phyloP scores from a whole-genome alignment of 148 eudicot genomes.

The Camellia granthamiana region DNA sequence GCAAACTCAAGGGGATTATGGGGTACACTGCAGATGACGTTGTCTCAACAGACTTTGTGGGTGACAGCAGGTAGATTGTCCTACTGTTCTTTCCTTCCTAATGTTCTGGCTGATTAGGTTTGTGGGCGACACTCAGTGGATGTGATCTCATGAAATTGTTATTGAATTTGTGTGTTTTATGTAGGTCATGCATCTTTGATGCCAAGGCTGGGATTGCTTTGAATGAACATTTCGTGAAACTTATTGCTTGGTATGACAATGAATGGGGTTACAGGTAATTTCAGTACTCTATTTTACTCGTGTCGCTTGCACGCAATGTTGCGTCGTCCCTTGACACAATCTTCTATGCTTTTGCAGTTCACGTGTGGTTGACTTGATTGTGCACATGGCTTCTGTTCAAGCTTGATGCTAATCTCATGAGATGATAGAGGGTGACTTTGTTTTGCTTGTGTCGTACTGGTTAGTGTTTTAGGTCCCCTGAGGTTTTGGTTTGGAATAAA shows the following conservation, averaged over 20 bases:
- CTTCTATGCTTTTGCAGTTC: constrained; percentile 36
- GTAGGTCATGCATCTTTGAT: constrained; percentile 88
- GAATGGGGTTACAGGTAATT: constrained; percentile 94
- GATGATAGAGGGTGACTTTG: not conserved
- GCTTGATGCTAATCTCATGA: constrained; percentile 22
- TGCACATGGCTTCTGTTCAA: constrained; percentile 55
- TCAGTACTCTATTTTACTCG: not conserved
- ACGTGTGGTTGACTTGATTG: constrained; percentile 67
- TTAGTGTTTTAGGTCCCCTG: not conserved
- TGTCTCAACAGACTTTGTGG: constrained; percentile 61
- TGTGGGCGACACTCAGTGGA: too few relatives aligned
- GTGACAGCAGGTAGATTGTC: constrained; percentile 47
- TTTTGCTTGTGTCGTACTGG: not conserved
- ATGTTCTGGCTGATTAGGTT: not conserved
- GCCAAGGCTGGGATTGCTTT: constrained; percentile 92
- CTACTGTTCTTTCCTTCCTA: not conserved
- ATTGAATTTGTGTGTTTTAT: not conserved
- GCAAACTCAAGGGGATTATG: constrained; percentile 58
- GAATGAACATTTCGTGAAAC: constrained; percentile 67
- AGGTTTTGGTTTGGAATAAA: not conserved
- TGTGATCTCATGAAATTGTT: not conserved
- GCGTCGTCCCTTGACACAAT: not conserved
- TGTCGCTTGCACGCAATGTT: too few relatives aligned
- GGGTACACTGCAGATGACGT: constrained; percentile 77
- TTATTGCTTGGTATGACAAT: constrained; percentile 87